phyloP scores from a whole-genome alignment of 306 rosid genomes.

The Neltuma alba region DNA sequence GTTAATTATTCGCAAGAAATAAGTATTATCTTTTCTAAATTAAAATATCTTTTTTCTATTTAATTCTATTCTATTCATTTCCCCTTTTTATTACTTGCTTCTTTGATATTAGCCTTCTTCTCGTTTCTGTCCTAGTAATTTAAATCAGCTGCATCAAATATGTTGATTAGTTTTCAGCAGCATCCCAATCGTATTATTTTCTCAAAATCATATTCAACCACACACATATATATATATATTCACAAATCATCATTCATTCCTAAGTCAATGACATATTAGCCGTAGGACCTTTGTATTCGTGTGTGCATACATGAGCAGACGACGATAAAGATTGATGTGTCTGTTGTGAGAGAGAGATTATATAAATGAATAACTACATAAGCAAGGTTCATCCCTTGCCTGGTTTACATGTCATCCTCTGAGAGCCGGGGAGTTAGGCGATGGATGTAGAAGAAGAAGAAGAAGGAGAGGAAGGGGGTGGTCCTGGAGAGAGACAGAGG shows the following conservation, averaged over 20 bases:
- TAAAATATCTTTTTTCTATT: neutral
- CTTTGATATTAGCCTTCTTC: neutral
- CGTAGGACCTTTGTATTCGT: neutral
- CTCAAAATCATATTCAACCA: neutral
- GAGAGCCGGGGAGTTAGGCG: neutral
- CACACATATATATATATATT: neutral
- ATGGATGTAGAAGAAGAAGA: neutral
- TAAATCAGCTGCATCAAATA: neutral
- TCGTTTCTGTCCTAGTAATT: neutral
- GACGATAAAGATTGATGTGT: neutral
- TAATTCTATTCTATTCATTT: neutral
- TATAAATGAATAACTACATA: neutral
- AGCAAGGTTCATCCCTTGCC: neutral
- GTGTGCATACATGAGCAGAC: neutral
- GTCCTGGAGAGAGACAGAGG: slow-evolving; percentile 10
- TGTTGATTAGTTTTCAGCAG: too few species aligned
- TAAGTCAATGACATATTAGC: neutral
- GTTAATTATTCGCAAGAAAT: too few species aligned
- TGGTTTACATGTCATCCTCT: neutral
- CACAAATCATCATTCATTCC: neutral
- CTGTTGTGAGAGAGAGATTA: neutral
- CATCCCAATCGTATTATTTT: neutral
- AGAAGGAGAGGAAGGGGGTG: neutral
- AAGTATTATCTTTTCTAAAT: too few species aligned
- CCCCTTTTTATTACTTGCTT: neutral